Conservation (phyloP, 768 basidiomycete genomes). For the Suillus clintonianus region DNA sequence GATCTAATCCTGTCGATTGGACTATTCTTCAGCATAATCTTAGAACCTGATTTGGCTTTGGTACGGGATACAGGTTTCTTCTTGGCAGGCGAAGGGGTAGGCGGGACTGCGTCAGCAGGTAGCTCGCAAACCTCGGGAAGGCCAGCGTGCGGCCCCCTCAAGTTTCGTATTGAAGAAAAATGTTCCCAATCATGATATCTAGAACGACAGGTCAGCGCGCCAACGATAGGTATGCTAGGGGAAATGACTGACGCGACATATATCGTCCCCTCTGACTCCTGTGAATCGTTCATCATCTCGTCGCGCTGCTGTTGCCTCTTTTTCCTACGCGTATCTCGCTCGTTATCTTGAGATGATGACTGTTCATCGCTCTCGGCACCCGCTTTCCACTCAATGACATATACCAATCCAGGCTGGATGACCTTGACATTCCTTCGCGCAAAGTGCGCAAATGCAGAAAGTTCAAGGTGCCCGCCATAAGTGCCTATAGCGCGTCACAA, state of each 20-base stretch:
- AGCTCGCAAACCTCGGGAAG: slow-evolving; percentile 64
- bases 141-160: slow-evolving; percentile 81
- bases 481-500: slow-evolving; percentile 53
- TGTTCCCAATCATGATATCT: slow-evolving; percentile 96
- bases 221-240: slow-evolving; percentile 8
- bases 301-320: slow-evolving; percentile 20
- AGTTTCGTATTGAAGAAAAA: slow-evolving; percentile 89
- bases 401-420: slow-evolving; percentile 88
- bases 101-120: slow-evolving; percentile 31
- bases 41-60: slow-evolving; percentile 27
- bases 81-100: slow-evolving; percentile 33
- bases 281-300: slow-evolving; percentile 36
- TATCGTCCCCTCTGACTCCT: slow-evolving; percentile 51
- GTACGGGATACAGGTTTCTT: slow-evolving; percentile 37
- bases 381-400: slow-evolving; percentile 82
- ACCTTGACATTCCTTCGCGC: slow-evolving; percentile 82
- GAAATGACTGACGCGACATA: slow-evolving; percentile 78
- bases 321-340: slow-evolving; percentile 1
- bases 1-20: slow-evolving; percentile 21
- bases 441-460: slow-evolving; percentile 90
- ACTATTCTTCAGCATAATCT: slow-evolving; percentile 18
- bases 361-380: slow-evolving; percentile 45
- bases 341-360: slow-evolving; percentile 17
- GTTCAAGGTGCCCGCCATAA: slow-evolving; percentile 91
- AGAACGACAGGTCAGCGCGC: slow-evolving; percentile 14